Evolutionary conservation across 2,329 filamentous ascomycete genomes (phyloP).

Genomic region (Penicillium oxalicum): DNA sequence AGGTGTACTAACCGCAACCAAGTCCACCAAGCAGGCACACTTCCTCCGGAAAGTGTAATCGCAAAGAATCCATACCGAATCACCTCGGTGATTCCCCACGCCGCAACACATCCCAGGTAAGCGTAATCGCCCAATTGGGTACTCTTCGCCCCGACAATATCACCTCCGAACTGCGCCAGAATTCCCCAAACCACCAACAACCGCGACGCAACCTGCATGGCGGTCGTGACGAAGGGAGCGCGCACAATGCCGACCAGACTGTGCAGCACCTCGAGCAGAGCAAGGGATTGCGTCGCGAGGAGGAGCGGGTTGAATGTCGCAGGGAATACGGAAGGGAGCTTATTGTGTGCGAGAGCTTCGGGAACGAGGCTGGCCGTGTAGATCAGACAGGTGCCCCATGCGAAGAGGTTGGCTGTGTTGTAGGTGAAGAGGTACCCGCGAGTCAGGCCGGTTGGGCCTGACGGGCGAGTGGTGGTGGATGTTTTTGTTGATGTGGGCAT

Average conservation of each 20-base stretch:
- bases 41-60: conserved; percentile 51
- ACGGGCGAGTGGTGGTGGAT: conserved; percentile 10
- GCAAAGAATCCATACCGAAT: conserved; percentile 91
- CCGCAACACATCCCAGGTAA: conserved; percentile 55
- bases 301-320: conserved; percentile 40
- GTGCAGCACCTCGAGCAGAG: conserved; percentile 77
- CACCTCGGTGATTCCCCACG: conserved; percentile 88
- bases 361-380: conserved; percentile 56
- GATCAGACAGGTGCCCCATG: conserved; percentile 73
- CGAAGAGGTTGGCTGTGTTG: conserved; percentile 68
- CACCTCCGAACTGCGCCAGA: conserved; percentile 57
- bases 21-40: conserved; percentile 59
- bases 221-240: conserved; percentile 75
- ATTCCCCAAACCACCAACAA: conserved; percentile 86
- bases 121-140: conserved; percentile 35
- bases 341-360: conserved; percentile 46
- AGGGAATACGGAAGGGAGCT: conserved; percentile 39
- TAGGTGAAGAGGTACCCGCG: conserved; percentile 74
- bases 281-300: conserved; percentile 71
- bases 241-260: conserved; percentile 74
- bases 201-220: conserved; percentile 83
- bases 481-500: conserved; percentile 14
- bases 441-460: conserved; percentile 44
- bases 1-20: conserved; percentile 49
- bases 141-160: conserved; percentile 23